Percentiles rank a stretch among this genome's conserved stretches.
Conservation (phyloP, 768 basidiomycete genomes). For the Lyophyllum decastes region DNA sequence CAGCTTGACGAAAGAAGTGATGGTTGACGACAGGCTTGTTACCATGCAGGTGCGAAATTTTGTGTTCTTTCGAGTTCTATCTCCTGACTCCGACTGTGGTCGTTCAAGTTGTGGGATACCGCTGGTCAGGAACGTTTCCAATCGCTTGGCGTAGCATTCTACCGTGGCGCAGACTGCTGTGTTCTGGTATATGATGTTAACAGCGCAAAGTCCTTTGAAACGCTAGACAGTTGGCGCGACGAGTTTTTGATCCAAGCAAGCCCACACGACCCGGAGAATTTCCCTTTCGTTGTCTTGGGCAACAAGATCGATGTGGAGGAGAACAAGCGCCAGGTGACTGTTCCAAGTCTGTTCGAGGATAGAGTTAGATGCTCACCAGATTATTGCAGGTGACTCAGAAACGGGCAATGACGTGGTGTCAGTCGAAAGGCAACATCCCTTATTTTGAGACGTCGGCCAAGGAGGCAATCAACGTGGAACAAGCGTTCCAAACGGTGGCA, state of each 20-base stretch:
- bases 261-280: slow-evolving; percentile 99
- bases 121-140: slow-evolving; percentile 99
- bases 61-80: background rate
- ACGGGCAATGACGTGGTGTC: slow-evolving; percentile 99
- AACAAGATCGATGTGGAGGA: slow-evolving; percentile 99
- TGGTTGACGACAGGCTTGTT: slow-evolving; percentile 96
- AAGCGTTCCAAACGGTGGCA: slow-evolving; percentile 99
- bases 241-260: slow-evolving; percentile 99
- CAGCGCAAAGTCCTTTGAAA: slow-evolving; percentile 97
- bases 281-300: slow-evolving; percentile 98
- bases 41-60: slow-evolving; percentile 85
- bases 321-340: slow-evolving; percentile 92
- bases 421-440: slow-evolving; percentile 98
- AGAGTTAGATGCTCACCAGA: slow-evolving; percentile 8
- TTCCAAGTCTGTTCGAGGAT: background rate
- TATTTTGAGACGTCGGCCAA: slow-evolving; percentile 99
- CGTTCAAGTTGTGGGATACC: slow-evolving; percentile 94
- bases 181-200: slow-evolving; percentile 99
- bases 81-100: slow-evolving; percentile 5
- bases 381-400: slow-evolving; percentile 89
- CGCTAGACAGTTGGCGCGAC: slow-evolving; percentile 98
- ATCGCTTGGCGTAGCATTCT: slow-evolving; percentile 98
- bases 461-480: slow-evolving; percentile 99
- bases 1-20: slow-evolving; percentile 96
- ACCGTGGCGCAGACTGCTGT: slow-evolving; percentile 98